These are phyloP conservation scores for Gypsophila paniculata DNA, from an alignment of 179 eudicot species.

Conservation along the genomic window DNA sequence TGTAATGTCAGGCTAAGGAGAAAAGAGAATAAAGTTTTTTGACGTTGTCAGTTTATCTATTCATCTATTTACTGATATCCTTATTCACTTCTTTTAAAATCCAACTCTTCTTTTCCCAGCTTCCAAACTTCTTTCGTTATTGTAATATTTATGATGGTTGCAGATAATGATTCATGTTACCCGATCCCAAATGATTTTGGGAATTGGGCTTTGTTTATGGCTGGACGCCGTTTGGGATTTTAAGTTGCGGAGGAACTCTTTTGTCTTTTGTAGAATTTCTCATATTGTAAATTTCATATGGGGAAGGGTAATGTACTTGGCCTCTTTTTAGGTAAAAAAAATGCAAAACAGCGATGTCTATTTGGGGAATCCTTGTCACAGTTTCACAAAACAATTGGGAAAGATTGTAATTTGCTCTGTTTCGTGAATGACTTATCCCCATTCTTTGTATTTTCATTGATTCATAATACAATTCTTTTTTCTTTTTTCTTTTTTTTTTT, in stretches of 20 bases:
- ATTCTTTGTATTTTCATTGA: neutral
- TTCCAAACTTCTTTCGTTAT: too few relatives aligned
- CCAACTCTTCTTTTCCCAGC: too few relatives aligned
- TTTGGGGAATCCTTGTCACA: neutral
- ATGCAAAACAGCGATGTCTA: too few relatives aligned
- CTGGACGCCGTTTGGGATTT: neutral
- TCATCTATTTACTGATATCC: too few relatives aligned
- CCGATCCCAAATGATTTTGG: too few relatives aligned
- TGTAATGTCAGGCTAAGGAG: neutral
- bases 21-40: too few relatives aligned
- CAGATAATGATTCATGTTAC: too few relatives aligned
- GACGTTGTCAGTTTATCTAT: too few relatives aligned
- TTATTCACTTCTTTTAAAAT: too few relatives aligned
- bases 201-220: too few relatives aligned
- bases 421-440: neutral
- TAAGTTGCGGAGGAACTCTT: neutral
- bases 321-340: neutral
- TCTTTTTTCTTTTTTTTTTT: neutral
- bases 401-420: neutral
- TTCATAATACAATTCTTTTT: neutral
- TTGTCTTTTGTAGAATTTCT: neutral
- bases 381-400: neutral
- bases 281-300: neutral
- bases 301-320: neutral
- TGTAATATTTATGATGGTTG: too few relatives aligned